These are phyloP conservation scores for Verticillium dahliae DNA, from an alignment of 2,329 filamentous ascomycete species.

Conservation along the genomic window DNA sequence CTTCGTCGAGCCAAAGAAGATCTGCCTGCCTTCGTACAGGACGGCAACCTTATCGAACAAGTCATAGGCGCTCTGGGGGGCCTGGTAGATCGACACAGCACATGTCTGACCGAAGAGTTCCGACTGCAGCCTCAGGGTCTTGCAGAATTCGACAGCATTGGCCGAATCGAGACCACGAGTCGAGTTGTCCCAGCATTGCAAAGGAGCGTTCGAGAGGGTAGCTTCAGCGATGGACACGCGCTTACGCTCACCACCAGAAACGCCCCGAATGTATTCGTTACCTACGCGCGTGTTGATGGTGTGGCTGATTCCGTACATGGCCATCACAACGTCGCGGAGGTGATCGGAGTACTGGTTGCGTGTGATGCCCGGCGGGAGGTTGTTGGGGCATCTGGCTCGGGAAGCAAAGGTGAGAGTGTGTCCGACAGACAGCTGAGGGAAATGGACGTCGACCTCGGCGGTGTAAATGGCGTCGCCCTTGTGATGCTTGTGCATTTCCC, in stretches of 20 bases:
- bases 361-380: slow-evolving; percentile 37
- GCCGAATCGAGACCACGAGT: slow-evolving; percentile 45
- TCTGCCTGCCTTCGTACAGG: slow-evolving; percentile 54
- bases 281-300: slow-evolving; percentile 47
- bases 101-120: slow-evolving; percentile 41
- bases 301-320: slow-evolving; percentile 45
- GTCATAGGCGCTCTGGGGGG: slow-evolving; percentile 59
- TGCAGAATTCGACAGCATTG: slow-evolving; percentile 47
- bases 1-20: slow-evolving; percentile 55
- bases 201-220: slow-evolving; percentile 17
- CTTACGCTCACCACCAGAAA: slow-evolving; percentile 44
- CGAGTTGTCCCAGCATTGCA: slow-evolving; percentile 33
- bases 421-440: slow-evolving; percentile 50
- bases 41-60: slow-evolving; percentile 54
- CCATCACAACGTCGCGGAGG: slow-evolving; percentile 46
- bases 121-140: slow-evolving; percentile 39
- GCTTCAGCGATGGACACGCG: slow-evolving; percentile 28
- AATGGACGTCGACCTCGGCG: slow-evolving; percentile 58
- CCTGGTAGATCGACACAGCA: slow-evolving; percentile 54
- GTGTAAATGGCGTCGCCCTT: slow-evolving; percentile 61
- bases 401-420: slow-evolving; percentile 56
- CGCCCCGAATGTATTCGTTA: slow-evolving; percentile 46
- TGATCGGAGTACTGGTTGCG: slow-evolving; percentile 35
- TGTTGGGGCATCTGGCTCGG: slow-evolving; percentile 39
- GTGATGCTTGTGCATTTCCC: slow-evolving; percentile 48